phyloP scores from a whole-genome alignment of 1,284 basidiomycete genomes.

The Cutaneotrichosporon sp. region DNA sequence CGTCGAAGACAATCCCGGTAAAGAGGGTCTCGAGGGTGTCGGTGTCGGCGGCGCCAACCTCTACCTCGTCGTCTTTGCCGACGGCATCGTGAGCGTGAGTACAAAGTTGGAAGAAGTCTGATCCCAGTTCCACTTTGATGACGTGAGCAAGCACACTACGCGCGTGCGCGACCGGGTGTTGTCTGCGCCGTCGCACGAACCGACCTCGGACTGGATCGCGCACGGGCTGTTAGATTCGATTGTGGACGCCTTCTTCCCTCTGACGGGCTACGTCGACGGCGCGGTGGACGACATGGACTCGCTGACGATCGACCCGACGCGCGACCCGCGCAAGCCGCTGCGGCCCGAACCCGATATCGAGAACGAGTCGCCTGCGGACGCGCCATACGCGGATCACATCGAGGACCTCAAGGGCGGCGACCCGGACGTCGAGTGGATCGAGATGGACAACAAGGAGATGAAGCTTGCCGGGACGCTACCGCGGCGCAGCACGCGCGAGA shows the following conservation, averaged over 20 bases:
- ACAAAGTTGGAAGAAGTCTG: background rate
- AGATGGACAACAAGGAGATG: constrained; percentile 13
- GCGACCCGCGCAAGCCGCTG: constrained; percentile 8
- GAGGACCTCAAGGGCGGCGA: constrained; percentile 6
- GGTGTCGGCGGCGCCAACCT: constrained; percentile 74
- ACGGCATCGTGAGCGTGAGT: constrained; percentile 81
- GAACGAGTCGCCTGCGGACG: constrained; percentile 10
- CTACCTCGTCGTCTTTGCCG: constrained; percentile 78
- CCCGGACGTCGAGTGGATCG: constrained; percentile 15
- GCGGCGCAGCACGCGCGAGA: background rate
- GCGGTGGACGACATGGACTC: constrained; percentile 76
- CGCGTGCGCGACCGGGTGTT: constrained; percentile 68
- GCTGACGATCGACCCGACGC: constrained; percentile 54
- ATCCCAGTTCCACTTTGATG: constrained; percentile 84
- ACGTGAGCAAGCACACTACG: constrained; percentile 79
- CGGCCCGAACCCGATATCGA: background rate
- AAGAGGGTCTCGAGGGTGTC: constrained; percentile 57
- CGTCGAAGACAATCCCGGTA: constrained; percentile 54
- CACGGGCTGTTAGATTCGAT: constrained; percentile 90
- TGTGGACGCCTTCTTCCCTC: constrained; percentile 89
- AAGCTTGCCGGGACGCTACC: background rate
- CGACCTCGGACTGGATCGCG: constrained; percentile 75
- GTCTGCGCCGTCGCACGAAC: constrained; percentile 4
- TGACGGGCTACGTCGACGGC: constrained; percentile 73
- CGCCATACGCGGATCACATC: constrained; percentile 12